Evolutionary conservation across 1,284 basidiomycete species (phyloP), one percentile per base, ranked within the genome.

Genomic region (Ustilago shanxiensis): DNA sequence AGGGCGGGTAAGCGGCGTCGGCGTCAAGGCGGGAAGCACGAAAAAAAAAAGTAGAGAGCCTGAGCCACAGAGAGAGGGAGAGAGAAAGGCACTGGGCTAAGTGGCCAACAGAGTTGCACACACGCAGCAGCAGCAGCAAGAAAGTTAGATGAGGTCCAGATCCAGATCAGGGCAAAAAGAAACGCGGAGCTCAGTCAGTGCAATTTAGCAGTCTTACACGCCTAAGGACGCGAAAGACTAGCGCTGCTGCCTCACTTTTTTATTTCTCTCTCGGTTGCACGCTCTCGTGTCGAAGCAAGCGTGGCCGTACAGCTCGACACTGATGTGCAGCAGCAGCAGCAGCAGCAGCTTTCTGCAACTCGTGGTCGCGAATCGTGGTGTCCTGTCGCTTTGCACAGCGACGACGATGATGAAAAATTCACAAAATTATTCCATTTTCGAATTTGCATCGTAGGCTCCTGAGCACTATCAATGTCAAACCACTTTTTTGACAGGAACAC

Each of bases 61-160:
- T 33, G 29, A 35, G n/a, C 28, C 18, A 56, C 24, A 56, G 3
- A 28, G 22, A 44, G 39, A 20, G 8, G 3, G 0, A 51, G 29
- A 1, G 29, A 8, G 1, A n/a, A 22, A 7, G n/a, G n/a, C n/a
- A n/a, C n/a, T n/a, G n/a, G 49, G 49, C 45, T 8, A 47, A 47
- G 45, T 22, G 45, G 45, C 45, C 11, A 33, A 33, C 31, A 33
- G 31, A 33, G 11, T 33, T 49, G 16, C 47, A 49, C 47, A 49
- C 47, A 49, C 47, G n/a, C 47, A 49, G 24, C 22, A 49, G 24
- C 45, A 47, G 45, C 45, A 47, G 20, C 2, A 28, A 18, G 9
- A 52, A 20, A 52, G 50, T 52, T 29, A 49, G 47, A 49, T 26
- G 47, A 52, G 50, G 50, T 33, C 50, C 50, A 52, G 50, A 52